Conservation (phyloP, 2,329 filamentous ascomycete species). For the Colletotrichum lini region DNA sequence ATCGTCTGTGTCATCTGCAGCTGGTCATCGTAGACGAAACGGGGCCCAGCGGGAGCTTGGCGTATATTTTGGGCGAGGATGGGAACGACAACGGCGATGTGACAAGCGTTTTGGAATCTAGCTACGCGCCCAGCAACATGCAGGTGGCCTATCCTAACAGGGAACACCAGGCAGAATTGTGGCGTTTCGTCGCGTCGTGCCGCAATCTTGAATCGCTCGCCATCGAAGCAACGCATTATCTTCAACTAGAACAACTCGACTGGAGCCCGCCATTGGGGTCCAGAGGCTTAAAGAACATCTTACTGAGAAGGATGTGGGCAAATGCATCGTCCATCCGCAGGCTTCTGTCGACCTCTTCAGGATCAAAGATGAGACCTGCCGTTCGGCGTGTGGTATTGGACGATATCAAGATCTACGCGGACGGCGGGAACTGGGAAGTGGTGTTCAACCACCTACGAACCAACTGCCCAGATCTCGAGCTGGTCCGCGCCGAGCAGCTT, state of each 20-base stretch:
- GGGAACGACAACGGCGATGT: conserved; percentile 8
- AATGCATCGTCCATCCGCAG: background rate
- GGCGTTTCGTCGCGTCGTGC: conserved; percentile 25
- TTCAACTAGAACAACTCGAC: conserved; percentile 10
- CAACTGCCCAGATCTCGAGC: conserved; percentile 15
- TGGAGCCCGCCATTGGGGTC: background rate
- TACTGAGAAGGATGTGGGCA: conserved; percentile 11
- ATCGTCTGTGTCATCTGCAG: conserved; percentile 15
- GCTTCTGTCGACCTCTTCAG: background rate
- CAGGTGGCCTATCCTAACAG: conserved; percentile 26
- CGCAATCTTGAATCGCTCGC: conserved; percentile 20
- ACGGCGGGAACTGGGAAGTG: conserved; percentile 23
- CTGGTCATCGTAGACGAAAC: conserved; percentile 27
- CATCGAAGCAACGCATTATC: conserved; percentile 26
- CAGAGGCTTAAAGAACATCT: conserved; percentile 5
- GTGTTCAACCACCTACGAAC: conserved; percentile 8
- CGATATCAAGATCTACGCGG: conserved; percentile 15
- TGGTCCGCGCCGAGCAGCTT: conserved; percentile 7
- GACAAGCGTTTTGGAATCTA: background rate
- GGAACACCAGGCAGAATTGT: conserved; percentile 22
- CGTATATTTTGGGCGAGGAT: conserved; percentile 1
- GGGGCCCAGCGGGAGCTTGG: conserved; percentile 19
- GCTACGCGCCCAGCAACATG: conserved; percentile 23
- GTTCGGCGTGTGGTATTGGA: conserved; percentile 2
- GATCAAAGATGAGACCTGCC: background rate